Evolutionary conservation across 2,329 filamentous ascomycete genomes (phyloP).

Genomic region (Anthostomella pinea): DNA sequence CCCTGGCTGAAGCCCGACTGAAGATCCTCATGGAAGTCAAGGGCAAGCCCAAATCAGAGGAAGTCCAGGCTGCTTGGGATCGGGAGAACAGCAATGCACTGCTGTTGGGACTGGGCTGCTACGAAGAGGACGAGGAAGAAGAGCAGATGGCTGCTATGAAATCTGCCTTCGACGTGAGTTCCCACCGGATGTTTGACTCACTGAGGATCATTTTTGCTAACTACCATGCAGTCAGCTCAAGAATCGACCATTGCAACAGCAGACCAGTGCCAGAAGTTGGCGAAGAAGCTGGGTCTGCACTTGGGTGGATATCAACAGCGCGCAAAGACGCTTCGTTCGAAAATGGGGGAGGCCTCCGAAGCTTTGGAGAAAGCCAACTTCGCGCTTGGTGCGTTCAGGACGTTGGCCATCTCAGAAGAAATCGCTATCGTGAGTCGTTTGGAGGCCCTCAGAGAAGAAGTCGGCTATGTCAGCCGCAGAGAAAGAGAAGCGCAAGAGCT

Average conservation of each 20-base stretch:
- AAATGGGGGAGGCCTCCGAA: slow-evolving; percentile 72
- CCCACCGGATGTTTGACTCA: no score
- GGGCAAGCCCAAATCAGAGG: slow-evolving; percentile 44
- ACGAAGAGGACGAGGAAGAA: slow-evolving; percentile 72
- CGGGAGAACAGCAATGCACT: slow-evolving; percentile 51
- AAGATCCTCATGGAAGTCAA: slow-evolving; percentile 71
- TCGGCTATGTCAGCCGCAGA: slow-evolving; percentile 72
- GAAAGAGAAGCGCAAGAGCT: slow-evolving; percentile 89
- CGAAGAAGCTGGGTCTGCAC: slow-evolving; percentile 87
- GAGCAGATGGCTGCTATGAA: slow-evolving; percentile 62
- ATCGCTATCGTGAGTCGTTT: slow-evolving; percentile 70
- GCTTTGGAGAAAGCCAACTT: slow-evolving; percentile 70
- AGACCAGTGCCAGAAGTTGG: slow-evolving; percentile 78
- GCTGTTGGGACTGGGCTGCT: slow-evolving; percentile 79
- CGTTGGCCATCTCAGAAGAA: slow-evolving; percentile 76
- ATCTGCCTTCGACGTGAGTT: slow-evolving; percentile 71
- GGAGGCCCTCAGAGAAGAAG: slow-evolving; percentile 76
- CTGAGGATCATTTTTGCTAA: no score
- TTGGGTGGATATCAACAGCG: slow-evolving; percentile 89
- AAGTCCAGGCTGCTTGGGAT: slow-evolving; percentile 54
- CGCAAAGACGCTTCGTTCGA: slow-evolving; percentile 73
- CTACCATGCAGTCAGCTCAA: slow-evolving; percentile 58
- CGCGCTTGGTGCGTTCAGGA: slow-evolving; percentile 71
- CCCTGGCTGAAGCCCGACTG: slow-evolving; percentile 71
- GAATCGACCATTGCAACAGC: slow-evolving; percentile 71